Evolutionary conservation across 2,329 filamentous ascomycete genomes (phyloP).

Genomic region (Chaetomiaceae sp.): DNA sequence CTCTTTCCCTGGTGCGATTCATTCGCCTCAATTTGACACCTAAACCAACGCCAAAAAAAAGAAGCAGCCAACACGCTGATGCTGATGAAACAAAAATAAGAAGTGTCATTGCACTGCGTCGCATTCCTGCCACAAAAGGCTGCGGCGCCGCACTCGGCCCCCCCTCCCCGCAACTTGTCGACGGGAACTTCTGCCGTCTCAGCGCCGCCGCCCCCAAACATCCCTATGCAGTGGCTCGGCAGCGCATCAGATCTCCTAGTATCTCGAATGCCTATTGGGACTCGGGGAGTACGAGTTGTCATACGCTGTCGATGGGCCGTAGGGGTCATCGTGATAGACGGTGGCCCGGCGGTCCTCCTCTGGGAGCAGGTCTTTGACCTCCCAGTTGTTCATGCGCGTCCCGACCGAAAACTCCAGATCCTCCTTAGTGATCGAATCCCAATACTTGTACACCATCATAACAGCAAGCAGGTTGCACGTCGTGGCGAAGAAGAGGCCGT

Average conservation of each 20-base stretch:
- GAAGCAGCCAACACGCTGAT: conserved; percentile 25
- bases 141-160: conserved; percentile 3
- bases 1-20: neutral
- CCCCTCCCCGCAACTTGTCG: neutral
- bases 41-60: conserved; percentile 9
- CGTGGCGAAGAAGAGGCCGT: conserved; percentile 91
- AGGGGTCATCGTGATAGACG: conserved; percentile 65
- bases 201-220: neutral
- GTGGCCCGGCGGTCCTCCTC: conserved; percentile 75
- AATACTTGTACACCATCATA: conserved; percentile 99
- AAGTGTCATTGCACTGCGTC: conserved; percentile 10
- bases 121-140: conserved; percentile 7
- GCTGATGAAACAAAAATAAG: conserved; percentile 14
- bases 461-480: conserved; percentile 89
- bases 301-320: conserved; percentile 52
- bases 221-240: too few relatives aligned
- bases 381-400: conserved; percentile 94
- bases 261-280: conserved; percentile 44
- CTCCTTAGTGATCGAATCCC: conserved; percentile 98
- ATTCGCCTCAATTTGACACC: neutral
- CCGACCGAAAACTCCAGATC: conserved; percentile 98
- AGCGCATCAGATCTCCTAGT: too few relatives aligned
- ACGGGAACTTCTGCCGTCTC: too few relatives aligned
- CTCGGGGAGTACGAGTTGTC: conserved; percentile 49
- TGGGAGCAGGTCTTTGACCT: conserved; percentile 84